phyloP scores from a whole-genome alignment of 768 basidiomycete genomes.

The Tylopilus plumbeoviolaceoides region DNA sequence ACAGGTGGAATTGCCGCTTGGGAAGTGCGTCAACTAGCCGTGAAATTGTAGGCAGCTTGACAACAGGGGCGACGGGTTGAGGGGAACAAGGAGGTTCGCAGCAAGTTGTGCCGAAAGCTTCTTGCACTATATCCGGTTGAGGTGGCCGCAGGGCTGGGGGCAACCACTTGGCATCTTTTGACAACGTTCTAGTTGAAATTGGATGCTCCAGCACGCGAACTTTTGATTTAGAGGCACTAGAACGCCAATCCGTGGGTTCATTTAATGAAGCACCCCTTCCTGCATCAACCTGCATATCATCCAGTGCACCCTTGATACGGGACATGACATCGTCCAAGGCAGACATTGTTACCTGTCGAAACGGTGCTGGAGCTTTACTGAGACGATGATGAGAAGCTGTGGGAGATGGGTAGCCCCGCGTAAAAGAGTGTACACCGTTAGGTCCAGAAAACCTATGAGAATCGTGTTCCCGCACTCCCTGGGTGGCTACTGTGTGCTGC shows the following conservation, averaged over 20 bases:
- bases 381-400: conserved; percentile 20
- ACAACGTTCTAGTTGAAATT: conserved; percentile 12
- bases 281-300: conserved; percentile 56
- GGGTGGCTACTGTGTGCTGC: background rate
- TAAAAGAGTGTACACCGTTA: conserved; percentile 17
- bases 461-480: conserved; percentile 19
- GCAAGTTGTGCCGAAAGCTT: conserved; percentile 45
- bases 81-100: conserved; percentile 48
- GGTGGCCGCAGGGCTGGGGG: conserved; percentile 48
- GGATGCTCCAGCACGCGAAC: conserved; percentile 17
- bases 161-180: conserved; percentile 49
- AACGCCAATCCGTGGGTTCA: conserved; percentile 22
- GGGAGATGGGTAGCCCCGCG: conserved; percentile 16
- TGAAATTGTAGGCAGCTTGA: conserved; percentile 48
- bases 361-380: conserved; percentile 26
- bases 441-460: conserved; percentile 13
- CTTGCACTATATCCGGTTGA: conserved; percentile 36
- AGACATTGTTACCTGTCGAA: conserved; percentile 58
- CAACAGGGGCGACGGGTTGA: conserved; percentile 35
- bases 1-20: conserved; percentile 44
- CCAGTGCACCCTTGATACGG: conserved; percentile 77
- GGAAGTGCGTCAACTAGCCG: conserved; percentile 41
- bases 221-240: conserved; percentile 18
- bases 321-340: conserved; percentile 81
- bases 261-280: conserved; percentile 18